Conservation (phyloP, 768 basidiomycete genomes). For the Lanmaoa pseudosensibilis region DNA sequence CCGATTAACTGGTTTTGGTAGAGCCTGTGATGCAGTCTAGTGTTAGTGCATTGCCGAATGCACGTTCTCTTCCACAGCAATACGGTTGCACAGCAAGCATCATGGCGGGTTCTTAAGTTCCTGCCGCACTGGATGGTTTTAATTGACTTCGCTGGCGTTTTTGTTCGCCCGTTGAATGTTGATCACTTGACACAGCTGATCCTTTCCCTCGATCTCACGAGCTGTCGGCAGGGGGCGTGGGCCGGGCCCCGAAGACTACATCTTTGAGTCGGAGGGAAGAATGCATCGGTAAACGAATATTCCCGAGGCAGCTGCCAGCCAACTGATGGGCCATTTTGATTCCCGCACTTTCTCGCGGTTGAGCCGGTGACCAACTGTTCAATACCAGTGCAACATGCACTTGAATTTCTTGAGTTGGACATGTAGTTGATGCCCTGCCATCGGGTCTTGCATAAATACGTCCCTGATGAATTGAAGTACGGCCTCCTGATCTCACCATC, state of each 20-base stretch:
- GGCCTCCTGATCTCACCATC: not conserved
- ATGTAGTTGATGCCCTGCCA: not conserved
- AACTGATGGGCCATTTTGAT: not conserved
- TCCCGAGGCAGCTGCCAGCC: not conserved
- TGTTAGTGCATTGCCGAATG: not conserved
- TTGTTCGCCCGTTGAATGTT: not conserved
- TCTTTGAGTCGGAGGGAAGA: not conserved
- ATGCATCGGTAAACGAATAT: not conserved
- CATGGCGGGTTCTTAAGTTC: not conserved
- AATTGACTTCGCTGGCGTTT: not conserved
- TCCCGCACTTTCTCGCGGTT: not conserved
- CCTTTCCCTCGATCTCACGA: not conserved
- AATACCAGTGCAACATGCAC: too few species aligned
- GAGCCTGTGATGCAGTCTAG: not conserved
- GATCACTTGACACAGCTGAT: not conserved
- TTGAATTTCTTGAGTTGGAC: not conserved
- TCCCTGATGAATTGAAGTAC: not conserved
- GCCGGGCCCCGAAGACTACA: not conserved
- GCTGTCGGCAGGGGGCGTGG: not conserved
- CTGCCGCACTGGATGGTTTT: not conserved
- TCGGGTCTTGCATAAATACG: conserved; percentile 27
- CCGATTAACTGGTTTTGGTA: conserved; percentile 2
- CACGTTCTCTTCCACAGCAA: not conserved
- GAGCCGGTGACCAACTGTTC: not conserved
- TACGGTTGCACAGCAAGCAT: not conserved